Evolutionary conservation across 2,329 filamentous ascomycete species (phyloP), one percentile per base, ranked within the genome.

Genomic region (Taxawa tesnikishii): DNA sequence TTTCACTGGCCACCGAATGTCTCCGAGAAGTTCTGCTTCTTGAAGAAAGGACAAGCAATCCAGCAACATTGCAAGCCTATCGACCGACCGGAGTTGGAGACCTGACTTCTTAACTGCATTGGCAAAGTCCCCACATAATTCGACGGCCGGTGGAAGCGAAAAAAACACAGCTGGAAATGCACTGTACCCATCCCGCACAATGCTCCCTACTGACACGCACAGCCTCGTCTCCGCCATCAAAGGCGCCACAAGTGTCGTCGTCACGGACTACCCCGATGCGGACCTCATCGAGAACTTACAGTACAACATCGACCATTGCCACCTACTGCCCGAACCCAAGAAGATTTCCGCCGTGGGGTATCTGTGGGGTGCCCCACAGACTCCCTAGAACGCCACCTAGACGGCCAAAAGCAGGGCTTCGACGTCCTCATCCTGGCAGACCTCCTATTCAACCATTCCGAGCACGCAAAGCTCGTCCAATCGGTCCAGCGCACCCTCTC

Each of bases 401-500:
- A 34, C 5, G 45, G 39, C 12, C 35, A 42, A 6, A 63, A 40
- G 12, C 35, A 42, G 6, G 63, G 62, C 0, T 94, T 92, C 49
- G 84, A 94, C 52, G 65, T 92, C 4, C 55, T 94, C 15, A 78
- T 96, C 36, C 68, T 94, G 26, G 85, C 87, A 3, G 88, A 94
- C 54, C 67, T 94, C 30, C 68, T 94, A 3, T 96, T 94, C 61
- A 83, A 90, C 38, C 85, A 94, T 53, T 80, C 77, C 4, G 85
- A 94, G 60, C 88, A 94, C 50, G 63, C 59, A 2, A 84, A 83
- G 47, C 65, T 94, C 38, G 65, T 92, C 42, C 67, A 70, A 42
- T 84, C 79, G 4, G 71, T 94, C 38, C 63, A 70, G 46, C 53
- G 69, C 48, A 82, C 79, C 11, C 56, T 94, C 46, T 70, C 67